phyloP scores from a whole-genome alignment of 148 eudicot species.

The Arbutus unedo region DNA sequence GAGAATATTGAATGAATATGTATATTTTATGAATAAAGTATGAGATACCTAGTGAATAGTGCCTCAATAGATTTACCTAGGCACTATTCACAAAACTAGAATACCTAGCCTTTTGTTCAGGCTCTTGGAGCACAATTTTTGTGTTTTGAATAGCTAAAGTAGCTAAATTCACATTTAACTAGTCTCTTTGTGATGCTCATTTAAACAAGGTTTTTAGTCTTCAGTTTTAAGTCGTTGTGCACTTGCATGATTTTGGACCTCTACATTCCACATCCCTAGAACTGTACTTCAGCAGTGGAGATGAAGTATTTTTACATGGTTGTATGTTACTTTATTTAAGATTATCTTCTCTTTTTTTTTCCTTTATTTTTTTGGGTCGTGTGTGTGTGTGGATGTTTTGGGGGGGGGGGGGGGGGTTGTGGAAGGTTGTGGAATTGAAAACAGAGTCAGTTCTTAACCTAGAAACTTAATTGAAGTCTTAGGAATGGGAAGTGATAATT shows the following conservation, averaged over 20 bases:
- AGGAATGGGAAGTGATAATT: not conserved
- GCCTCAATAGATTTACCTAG: too few species aligned
- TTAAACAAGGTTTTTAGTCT: not conserved
- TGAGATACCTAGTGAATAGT: too few species aligned
- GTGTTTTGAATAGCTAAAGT: too few species aligned
- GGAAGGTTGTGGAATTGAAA: not conserved
- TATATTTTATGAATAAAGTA: too few species aligned
- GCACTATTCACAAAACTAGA: too few species aligned
- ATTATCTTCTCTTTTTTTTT: not conserved
- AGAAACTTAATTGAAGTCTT: not conserved
- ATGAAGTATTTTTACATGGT: not conserved
- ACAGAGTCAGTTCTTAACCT: not conserved
- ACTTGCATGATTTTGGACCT: not conserved
- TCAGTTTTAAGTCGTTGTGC: not conserved
- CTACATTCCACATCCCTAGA: not conserved
- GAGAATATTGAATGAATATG: too few species aligned
- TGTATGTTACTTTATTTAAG: not conserved
- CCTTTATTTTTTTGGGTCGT: too few species aligned
- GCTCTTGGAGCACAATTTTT: too few species aligned
- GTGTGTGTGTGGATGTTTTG: too few species aligned
- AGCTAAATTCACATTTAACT: too few species aligned
- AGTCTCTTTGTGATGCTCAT: too few species aligned
- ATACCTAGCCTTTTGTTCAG: too few species aligned
- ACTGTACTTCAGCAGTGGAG: not conserved
- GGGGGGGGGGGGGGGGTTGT: not conserved